Conservation (phyloP, 2,329 filamentous ascomycete genomes). For the Colletotrichum noveboracense region DNA sequence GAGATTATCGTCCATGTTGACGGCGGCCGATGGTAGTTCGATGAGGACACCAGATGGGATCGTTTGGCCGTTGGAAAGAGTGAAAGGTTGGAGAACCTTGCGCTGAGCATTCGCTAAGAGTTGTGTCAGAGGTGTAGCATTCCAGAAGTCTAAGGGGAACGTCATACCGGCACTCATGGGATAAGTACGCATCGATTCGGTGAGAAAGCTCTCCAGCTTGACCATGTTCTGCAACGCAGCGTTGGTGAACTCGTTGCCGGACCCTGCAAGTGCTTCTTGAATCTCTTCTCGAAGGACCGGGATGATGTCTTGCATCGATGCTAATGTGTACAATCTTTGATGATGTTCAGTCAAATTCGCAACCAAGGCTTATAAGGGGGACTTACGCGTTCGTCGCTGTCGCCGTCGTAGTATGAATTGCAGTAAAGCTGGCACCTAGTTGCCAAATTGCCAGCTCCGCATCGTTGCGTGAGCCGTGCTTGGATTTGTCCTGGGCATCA, state of each 20-base stretch:
- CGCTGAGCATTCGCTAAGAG: constrained; percentile 49
- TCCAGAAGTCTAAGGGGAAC: rapidly evolving
- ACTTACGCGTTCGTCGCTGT: constrained; percentile 47
- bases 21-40: constrained; percentile 41
- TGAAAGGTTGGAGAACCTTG: constrained; percentile 54
- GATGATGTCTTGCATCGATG: constrained; percentile 53
- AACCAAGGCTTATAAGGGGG: rapidly evolving
- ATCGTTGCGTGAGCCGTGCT: constrained; percentile 35
- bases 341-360: neutral
- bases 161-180: constrained; percentile 36
- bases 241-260: constrained; percentile 36
- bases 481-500: constrained; percentile 33
- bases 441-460: constrained; percentile 45
- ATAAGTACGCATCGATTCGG: constrained; percentile 38
- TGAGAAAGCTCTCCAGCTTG: constrained; percentile 46
- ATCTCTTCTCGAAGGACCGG: constrained; percentile 58
- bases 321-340: constrained; percentile 54
- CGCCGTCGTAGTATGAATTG: constrained; percentile 57
- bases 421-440: constrained; percentile 50
- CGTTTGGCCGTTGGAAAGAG: constrained; percentile 58
- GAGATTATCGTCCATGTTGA: constrained; percentile 38
- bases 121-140: neutral
- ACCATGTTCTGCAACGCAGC: constrained; percentile 40
- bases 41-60: constrained; percentile 48
- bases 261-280: constrained; percentile 36